Conservation (phyloP, 208 protist genomes). For the Blastocrithidia nonstop region DNA sequence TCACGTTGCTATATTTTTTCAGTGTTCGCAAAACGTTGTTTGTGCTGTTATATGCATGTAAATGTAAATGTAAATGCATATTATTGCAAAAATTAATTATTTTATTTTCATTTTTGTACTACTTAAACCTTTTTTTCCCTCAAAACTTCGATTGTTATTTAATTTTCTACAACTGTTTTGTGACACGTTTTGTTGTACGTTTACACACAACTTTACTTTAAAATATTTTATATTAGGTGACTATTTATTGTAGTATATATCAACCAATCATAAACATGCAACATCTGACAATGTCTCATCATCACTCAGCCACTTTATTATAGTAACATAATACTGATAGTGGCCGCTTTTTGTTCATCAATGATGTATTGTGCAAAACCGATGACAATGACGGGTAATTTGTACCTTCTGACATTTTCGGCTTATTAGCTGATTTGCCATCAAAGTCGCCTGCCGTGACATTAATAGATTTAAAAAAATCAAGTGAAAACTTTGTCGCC, state of each 20-base stretch:
- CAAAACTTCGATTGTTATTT: too few relatives aligned
- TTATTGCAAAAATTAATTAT: background rate
- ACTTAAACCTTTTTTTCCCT: too few relatives aligned
- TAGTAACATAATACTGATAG: too few relatives aligned
- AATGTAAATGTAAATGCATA: background rate
- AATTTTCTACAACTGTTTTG: too few relatives aligned
- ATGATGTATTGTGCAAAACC: constrained; percentile 49
- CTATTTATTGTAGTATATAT: background rate
- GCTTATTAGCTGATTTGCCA: constrained; percentile 7
- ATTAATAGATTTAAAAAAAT: too few relatives aligned
- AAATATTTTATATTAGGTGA: background rate
- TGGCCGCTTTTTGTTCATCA: constrained; percentile 44
- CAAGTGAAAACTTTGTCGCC: too few relatives aligned
- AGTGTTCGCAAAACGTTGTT: background rate
- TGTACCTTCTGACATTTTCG: constrained; percentile 48
- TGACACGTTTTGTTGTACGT: too few relatives aligned
- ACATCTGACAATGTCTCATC: too few relatives aligned
- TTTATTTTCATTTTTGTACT: too few relatives aligned
- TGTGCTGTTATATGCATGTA: background rate
- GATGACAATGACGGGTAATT: constrained; percentile 29
- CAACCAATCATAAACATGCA: background rate
- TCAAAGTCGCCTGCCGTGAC: too few relatives aligned
- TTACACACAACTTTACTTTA: background rate
- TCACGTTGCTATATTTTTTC: background rate
- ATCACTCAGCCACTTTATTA: too few relatives aligned